A percentile compares a stretch with the other conserved stretches of the same genome.
phyloP scores from a whole-genome alignment of 345 rosid genomes.

The Eucalyptus erythrocorys region DNA sequence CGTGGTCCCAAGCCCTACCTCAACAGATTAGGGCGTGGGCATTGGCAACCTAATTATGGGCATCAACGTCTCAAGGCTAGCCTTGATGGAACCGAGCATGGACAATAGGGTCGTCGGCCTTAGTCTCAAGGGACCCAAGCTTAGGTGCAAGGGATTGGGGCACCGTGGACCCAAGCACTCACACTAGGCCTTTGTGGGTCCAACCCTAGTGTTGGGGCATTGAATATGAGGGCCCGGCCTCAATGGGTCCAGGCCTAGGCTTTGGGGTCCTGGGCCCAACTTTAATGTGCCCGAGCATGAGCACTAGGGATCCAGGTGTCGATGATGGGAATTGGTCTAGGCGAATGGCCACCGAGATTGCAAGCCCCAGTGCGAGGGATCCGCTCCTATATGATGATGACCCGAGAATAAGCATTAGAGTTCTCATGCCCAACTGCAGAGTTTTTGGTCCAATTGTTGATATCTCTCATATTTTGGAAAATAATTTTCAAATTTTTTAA shows the following conservation, averaged over 20 bases:
- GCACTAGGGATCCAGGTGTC: fast-evolving
- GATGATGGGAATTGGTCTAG: fast-evolving
- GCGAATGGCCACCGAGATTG: too few relatives aligned
- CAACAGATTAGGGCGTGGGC: fast-evolving
- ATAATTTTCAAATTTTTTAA: too few relatives aligned
- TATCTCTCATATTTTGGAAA: too few relatives aligned
- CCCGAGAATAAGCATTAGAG: too few relatives aligned
- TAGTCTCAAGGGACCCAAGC: too few relatives aligned
- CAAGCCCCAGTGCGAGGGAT: fast-evolving
- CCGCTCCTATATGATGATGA: fast-evolving
- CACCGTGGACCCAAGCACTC: too few relatives aligned
- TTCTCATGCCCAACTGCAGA: fast-evolving
- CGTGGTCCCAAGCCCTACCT: neutral
- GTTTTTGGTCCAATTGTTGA: fast-evolving
- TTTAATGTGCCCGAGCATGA: too few relatives aligned
- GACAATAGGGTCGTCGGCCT: fast-evolving
- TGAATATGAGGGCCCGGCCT: fast-evolving
- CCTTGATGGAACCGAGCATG: fast-evolving
- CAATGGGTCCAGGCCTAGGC: fast-evolving
- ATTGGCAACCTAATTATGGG: neutral
- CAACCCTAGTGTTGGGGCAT: too few relatives aligned
- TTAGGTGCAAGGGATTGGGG: too few relatives aligned
- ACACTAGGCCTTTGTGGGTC: too few relatives aligned
- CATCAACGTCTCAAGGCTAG: fast-evolving
- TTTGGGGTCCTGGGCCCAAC: too few relatives aligned